A percentile compares a stretch with the other conserved stretches of the same genome.
phyloP scores from a whole-genome alignment of 768 basidiomycete species.

The Pleurotus djamor region DNA sequence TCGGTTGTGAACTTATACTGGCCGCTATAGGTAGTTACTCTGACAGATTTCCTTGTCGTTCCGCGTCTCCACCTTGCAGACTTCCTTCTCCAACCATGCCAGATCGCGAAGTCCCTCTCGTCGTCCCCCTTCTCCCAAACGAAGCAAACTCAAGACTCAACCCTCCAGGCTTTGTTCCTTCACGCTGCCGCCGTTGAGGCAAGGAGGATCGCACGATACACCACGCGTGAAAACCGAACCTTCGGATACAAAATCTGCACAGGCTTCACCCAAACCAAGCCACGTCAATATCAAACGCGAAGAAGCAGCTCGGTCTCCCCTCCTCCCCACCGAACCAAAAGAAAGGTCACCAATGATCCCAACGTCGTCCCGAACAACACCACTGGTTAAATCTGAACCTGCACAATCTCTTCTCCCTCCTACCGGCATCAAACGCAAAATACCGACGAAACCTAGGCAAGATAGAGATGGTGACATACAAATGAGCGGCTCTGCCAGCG shows the following conservation, averaged over 20 bases:
- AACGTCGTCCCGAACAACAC: no score
- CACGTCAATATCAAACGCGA: no score
- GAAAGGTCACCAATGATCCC: no score
- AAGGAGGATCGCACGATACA: no score
- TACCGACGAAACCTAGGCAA: background rate
- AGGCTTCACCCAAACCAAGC: no score
- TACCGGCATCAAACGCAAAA: background rate
- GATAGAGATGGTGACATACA: background rate
- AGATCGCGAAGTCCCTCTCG: background rate
- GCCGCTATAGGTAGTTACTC: background rate
- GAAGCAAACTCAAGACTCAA: constrained; percentile 15
- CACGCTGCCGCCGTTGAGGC: constrained; percentile 18
- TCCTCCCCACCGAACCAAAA: no score
- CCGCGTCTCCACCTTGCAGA: constrained; percentile 8
- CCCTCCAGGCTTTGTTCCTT: constrained; percentile 15
- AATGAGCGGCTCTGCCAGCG: no score
- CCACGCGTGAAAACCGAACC: background rate
- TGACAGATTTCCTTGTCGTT: background rate
- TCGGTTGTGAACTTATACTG: background rate
- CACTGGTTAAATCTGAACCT: background rate
- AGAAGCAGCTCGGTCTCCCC: no score
- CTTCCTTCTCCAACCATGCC: constrained; percentile 11
- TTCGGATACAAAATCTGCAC: no score
- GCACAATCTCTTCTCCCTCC: background rate
- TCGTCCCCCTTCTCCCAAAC: constrained; percentile 2